phyloP scores from a whole-genome alignment of 2,329 filamentous ascomycete genomes.

The Coniochaeta ligniaria region DNA sequence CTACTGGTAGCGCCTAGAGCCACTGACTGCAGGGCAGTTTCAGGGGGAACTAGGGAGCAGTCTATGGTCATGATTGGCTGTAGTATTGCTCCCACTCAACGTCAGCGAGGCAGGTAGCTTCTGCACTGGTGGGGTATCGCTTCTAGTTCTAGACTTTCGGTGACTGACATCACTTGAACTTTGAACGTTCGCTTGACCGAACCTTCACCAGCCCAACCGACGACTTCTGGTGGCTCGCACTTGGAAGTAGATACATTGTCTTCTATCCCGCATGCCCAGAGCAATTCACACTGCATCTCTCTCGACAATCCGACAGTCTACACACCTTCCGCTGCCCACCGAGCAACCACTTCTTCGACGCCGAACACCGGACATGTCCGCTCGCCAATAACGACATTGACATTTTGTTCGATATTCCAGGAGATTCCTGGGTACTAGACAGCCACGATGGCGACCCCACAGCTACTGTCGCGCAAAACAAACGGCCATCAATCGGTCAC shows the following conservation, averaged over 20 bases:
- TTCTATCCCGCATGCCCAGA: background rate
- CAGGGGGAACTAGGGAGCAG: too few species aligned
- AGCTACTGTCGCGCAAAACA: constrained; percentile 27
- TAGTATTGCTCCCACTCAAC: too few species aligned
- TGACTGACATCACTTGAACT: background rate
- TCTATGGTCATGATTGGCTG: too few species aligned
- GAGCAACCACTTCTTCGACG: too few species aligned
- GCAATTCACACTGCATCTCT: background rate
- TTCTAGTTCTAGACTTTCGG: background rate
- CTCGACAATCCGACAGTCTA: too few species aligned
- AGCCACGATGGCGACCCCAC: constrained; percentile 15
- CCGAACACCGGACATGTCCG: background rate
- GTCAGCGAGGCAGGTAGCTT: too few species aligned
- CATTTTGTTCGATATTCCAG: too few species aligned
- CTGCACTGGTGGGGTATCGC: background rate
- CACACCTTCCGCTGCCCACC: too few species aligned
- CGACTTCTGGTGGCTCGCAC: background rate
- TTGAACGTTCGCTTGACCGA: background rate
- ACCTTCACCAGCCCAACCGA: background rate
- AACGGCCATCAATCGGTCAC: constrained; percentile 44
- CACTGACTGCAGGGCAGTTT: too few species aligned
- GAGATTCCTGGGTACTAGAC: too few species aligned
- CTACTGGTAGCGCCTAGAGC: too few species aligned
- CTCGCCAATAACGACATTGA: background rate
- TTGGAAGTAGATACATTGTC: background rate